Evolutionary conservation across 2,329 filamentous ascomycete genomes (phyloP).

Genomic region (Pestalotiopsis sp.): DNA sequence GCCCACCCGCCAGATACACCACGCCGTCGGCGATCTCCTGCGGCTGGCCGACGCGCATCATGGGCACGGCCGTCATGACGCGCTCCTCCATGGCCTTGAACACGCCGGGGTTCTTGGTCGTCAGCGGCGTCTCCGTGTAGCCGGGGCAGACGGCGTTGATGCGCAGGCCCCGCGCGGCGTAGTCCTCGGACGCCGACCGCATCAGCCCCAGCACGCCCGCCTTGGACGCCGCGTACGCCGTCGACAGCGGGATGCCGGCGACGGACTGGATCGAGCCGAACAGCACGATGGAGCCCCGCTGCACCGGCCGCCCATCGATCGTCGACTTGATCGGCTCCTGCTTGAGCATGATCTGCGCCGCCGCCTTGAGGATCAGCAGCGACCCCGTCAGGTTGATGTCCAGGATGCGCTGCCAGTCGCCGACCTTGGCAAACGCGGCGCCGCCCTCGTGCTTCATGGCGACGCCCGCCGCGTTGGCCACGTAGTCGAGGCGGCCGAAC

Average conservation of each 20-base stretch:
- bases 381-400: constrained; percentile 46
- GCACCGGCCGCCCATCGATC: constrained; percentile 34
- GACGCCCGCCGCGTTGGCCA: constrained; percentile 44
- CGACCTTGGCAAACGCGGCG: constrained; percentile 35
- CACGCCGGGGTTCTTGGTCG: constrained; percentile 26
- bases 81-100: constrained; percentile 30
- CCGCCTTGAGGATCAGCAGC: constrained; percentile 43
- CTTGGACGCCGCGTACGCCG: constrained; percentile 33
- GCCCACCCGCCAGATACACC: constrained; percentile 23
- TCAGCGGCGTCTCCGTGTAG: constrained; percentile 34
- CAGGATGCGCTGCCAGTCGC: constrained; percentile 42
- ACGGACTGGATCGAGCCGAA: constrained; percentile 39
- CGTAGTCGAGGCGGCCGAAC: constrained; percentile 43
- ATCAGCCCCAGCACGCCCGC: constrained; percentile 40
- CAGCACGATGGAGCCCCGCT: constrained; percentile 36
- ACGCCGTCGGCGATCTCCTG: constrained; percentile 34
- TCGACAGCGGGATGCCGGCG: constrained; percentile 36
- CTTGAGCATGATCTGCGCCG: constrained; percentile 44
- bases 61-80: constrained; percentile 25
- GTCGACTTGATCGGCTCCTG: constrained; percentile 41
- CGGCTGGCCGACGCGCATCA: constrained; percentile 29
- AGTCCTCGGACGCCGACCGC: constrained; percentile 42
- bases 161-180: constrained; percentile 41
- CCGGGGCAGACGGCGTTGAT: constrained; percentile 39
- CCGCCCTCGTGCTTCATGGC: constrained; percentile 40